Evolutionary conservation across 2,329 filamentous ascomycete species (phyloP).

Genomic region (Cytospora piceae): DNA sequence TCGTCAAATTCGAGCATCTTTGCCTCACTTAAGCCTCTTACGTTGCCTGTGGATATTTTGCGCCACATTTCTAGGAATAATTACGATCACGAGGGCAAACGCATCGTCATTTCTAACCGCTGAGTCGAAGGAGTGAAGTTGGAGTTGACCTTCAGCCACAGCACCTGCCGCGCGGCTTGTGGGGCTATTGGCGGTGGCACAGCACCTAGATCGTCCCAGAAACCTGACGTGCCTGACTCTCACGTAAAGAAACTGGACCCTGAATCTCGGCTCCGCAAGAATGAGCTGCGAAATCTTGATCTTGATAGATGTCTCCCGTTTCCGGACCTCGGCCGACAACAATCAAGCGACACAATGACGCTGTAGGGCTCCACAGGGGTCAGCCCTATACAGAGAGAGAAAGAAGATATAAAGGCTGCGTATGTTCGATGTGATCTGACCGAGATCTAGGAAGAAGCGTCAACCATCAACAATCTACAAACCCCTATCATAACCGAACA

Average conservation of each 20-base stretch:
- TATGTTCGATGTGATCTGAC: neutral
- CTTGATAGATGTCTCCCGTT: neutral
- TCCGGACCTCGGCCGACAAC: neutral
- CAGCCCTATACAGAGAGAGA: neutral
- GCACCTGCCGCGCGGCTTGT: constrained; percentile 15
- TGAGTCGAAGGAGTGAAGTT: constrained; percentile 7
- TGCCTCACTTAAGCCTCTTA: neutral
- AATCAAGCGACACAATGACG: neutral
- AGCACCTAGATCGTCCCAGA: constrained; percentile 5
- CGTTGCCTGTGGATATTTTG: neutral
- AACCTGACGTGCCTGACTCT: neutral
- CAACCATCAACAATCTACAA: neutral
- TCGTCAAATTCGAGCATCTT: neutral
- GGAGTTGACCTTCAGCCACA: constrained; percentile 14
- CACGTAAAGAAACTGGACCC: neutral
- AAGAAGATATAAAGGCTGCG: neutral
- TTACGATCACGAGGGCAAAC: neutral
- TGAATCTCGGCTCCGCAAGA: constrained; percentile 5
- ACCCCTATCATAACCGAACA: neutral
- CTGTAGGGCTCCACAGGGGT: neutral
- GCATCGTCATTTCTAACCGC: neutral
- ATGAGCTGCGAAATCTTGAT: constrained; percentile 2
- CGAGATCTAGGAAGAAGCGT: neutral
- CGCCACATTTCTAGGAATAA: neutral
- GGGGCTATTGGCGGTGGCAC: constrained; percentile 4